phyloP scores from a whole-genome alignment of 1,284 basidiomycete species.

The Coniophora puteana region DNA sequence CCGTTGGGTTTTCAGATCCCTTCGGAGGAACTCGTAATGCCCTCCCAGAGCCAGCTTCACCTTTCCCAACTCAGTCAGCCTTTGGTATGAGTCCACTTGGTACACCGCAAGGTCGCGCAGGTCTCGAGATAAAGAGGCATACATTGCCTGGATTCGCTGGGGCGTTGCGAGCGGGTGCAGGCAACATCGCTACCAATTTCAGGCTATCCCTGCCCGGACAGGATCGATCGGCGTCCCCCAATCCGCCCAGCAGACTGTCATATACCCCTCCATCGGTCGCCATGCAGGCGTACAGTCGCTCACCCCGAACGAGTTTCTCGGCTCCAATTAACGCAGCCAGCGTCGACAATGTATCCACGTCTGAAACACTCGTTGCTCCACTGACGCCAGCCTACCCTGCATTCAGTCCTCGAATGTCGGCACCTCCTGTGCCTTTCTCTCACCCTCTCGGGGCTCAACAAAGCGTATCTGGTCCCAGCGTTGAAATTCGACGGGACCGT shows the following conservation, averaged over 20 bases:
- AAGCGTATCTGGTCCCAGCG: constrained; percentile 47
- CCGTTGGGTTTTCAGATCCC: constrained; percentile 16
- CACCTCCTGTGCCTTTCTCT: constrained; percentile 48
- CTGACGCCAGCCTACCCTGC: constrained; percentile 71
- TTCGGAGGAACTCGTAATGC: constrained; percentile 37
- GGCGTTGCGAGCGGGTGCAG: constrained; percentile 43
- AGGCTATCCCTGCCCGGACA: constrained; percentile 28
- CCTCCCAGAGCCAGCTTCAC: constrained; percentile 70
- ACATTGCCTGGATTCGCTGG: no score
- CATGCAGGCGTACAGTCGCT: constrained; percentile 35
- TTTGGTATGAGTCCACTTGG: no score
- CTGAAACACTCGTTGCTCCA: constrained; percentile 31
- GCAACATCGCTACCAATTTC: constrained; percentile 37
- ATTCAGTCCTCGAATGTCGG: constrained; percentile 45
- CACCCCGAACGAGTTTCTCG: constrained; percentile 43
- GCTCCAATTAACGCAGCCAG: constrained; percentile 1
- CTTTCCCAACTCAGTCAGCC: constrained; percentile 52
- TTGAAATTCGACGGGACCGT: constrained; percentile 62
- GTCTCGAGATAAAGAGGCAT: no score
- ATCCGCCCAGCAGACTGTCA: constrained; percentile 15
- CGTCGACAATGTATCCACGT: constrained; percentile 10
- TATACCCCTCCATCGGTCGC: constrained; percentile 38
- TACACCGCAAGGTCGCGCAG: no score
- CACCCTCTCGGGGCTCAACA: constrained; percentile 50
- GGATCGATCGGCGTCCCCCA: constrained; percentile 18